Evolutionary conservation across 1,284 basidiomycete genomes (phyloP), one percentile per base, ranked within the genome.

Genomic region (Fomes fomentarius): DNA sequence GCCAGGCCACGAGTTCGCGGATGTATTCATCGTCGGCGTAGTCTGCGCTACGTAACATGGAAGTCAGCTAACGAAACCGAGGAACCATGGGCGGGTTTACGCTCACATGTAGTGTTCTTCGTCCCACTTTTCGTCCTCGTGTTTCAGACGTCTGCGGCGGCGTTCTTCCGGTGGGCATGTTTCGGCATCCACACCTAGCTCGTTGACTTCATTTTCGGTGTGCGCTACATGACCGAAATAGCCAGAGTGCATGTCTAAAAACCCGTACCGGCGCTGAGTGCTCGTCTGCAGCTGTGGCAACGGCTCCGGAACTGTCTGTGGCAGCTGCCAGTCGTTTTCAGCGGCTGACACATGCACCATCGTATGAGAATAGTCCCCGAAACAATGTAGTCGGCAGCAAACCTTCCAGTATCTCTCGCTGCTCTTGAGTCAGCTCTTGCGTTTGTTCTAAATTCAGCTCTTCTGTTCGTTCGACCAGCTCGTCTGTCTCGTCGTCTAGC

Each of bases 141-240:
- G 83, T 51, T 71, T 66, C 9, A 83, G 59, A 43, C 89, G 78
- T 53, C 71, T 65, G 22, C 46, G 43, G 14, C 82, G 76, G 42
- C 89, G 77, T 54, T 84, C 80, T 3, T 63, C 62, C 2, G 60
- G 67, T 2, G 70, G 55, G 39, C 74, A 73, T 0, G 66, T 76
- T 70, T 93, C 90, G 15, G 78, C 84, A 54, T 86, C 78, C n/a
- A 71, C 47, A 4, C 88, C 89, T 11, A 93, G 76, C 63, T 91
- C 89, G 63, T 91, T 90, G 12, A 90, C 75, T 63, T 92, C 90
- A 63, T 93, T 93, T 68, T 87, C 87, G 9, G 80, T 81, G 60
- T 88, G 81, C n/a, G 72, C 69, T 15, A 84, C 83, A 67, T 91
- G 85, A 48, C 71, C 74, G 64, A 93, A 88, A 67, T 89, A 92